phyloP scores from a whole-genome alignment of 2,329 filamentous ascomycete species.

The Colletotrichum orbiculare region DNA sequence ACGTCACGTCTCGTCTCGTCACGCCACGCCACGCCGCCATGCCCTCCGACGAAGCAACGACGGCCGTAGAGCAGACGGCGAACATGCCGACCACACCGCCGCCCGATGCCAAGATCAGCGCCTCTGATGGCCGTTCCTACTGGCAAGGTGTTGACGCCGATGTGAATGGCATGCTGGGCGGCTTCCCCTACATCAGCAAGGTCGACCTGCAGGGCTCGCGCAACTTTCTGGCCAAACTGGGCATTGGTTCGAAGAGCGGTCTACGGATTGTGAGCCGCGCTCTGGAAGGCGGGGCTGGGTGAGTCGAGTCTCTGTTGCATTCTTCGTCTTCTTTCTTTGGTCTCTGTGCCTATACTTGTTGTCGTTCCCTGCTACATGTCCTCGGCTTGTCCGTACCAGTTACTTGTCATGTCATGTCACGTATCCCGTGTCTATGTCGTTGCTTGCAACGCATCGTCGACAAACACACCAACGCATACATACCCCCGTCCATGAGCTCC shows the following conservation, averaged over 20 bases:
- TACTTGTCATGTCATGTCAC: conserved; percentile 1
- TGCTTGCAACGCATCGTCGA: conserved; percentile 2
- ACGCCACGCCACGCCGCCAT: neutral
- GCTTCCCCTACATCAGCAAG: conserved; percentile 71
- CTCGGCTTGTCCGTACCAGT: conserved; percentile 11
- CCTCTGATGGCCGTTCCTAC: conserved; percentile 54
- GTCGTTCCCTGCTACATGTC: neutral
- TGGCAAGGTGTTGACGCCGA: conserved; percentile 59
- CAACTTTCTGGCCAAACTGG: conserved; percentile 76
- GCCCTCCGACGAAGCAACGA: conserved; percentile 13
- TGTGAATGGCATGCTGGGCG: conserved; percentile 82
- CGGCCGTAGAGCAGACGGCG: conserved; percentile 4
- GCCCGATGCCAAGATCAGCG: conserved; percentile 50
- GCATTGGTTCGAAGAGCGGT: conserved; percentile 51
- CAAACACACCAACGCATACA: conserved; percentile 3
- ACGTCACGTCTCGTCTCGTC: too few species aligned
- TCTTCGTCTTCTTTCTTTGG: neutral
- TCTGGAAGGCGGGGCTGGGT: conserved; percentile 55
- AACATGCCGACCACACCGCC: conserved; percentile 28
- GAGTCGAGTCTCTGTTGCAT: conserved; percentile 33
- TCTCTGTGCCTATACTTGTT: neutral
- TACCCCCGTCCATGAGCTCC: neutral
- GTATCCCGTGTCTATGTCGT: neutral
- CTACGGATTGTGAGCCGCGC: conserved; percentile 43
- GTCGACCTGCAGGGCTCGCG: conserved; percentile 76